phyloP scores from a whole-genome alignment of 2,329 filamentous ascomycete species.

The Apiospora koreana region DNA sequence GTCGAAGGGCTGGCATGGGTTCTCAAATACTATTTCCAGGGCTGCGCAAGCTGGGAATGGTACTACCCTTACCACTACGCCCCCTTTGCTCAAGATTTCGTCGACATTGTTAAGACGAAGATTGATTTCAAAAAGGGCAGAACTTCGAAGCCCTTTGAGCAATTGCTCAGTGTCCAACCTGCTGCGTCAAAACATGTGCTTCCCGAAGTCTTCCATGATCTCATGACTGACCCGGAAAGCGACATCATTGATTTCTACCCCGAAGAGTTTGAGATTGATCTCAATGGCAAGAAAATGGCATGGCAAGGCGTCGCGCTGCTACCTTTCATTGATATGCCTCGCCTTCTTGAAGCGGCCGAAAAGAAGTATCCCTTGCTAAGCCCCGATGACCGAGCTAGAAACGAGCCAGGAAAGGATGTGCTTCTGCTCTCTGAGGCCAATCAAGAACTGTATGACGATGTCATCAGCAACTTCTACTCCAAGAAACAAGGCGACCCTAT shows the following conservation, averaged over 20 bases:
- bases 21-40: slow-evolving; percentile 94
- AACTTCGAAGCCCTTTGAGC: slow-evolving; percentile 90
- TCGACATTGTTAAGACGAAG: slow-evolving; percentile 75
- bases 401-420: slow-evolving; percentile 77
- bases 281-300: slow-evolving; percentile 97
- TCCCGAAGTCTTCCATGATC: slow-evolving; percentile 80
- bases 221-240: slow-evolving; percentile 88
- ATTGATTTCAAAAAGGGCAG: slow-evolving; percentile 81
- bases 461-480: slow-evolving; percentile 85
- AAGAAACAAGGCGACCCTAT: slow-evolving; percentile 73
- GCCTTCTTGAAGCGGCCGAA: slow-evolving; percentile 78
- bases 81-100: slow-evolving; percentile 94
- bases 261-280: slow-evolving; percentile 86
- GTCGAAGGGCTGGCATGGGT: slow-evolving; percentile 96
- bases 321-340: slow-evolving; percentile 93
- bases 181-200: slow-evolving; percentile 91
- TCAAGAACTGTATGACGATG: slow-evolving; percentile 76
- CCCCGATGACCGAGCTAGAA: slow-evolving; percentile 75
- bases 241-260: slow-evolving; percentile 98
- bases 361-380: slow-evolving; percentile 80
- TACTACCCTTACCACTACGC: slow-evolving; percentile 99
- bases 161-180: slow-evolving; percentile 96
- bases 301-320: slow-evolving; percentile 95
- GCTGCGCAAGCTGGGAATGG: slow-evolving; percentile 98
- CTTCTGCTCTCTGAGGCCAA: slow-evolving; percentile 84